These are phyloP conservation scores for Nitzschia sp. DNA, from an alignment of 108 stramenopile species.

Conservation along the genomic window DNA sequence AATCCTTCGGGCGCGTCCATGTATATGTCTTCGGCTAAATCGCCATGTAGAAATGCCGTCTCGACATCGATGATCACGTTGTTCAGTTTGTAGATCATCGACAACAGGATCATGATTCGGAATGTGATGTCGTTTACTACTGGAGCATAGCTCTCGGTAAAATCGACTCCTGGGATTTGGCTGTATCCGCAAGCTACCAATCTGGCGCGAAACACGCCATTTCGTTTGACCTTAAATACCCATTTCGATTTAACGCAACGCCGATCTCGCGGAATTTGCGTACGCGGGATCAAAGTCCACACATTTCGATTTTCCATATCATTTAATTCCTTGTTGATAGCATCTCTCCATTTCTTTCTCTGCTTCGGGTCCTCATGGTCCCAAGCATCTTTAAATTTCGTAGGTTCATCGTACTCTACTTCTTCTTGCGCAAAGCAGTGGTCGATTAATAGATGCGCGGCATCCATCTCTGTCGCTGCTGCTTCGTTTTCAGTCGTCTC, in stretches of 20 bases:
- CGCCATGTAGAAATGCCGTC: too few relatives aligned
- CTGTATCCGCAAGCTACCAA: too few relatives aligned
- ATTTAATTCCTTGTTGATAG: constrained; percentile 13
- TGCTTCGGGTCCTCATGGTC: not conserved
- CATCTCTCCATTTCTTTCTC: not conserved
- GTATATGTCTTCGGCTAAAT: too few relatives aligned
- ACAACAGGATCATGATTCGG: not conserved
- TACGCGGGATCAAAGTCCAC: not conserved
- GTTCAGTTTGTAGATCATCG: not conserved
- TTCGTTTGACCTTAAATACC: constrained; percentile 1
- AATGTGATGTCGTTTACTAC: not conserved
- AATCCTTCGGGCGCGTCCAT: constrained; percentile 20
- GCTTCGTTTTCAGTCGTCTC: too few relatives aligned
- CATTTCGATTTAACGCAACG: constrained; percentile 3
- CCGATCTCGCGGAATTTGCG: not conserved
- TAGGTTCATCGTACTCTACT: not conserved
- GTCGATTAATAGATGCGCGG: too few relatives aligned
- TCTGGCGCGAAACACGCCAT: constrained; percentile 4
- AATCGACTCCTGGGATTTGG: constrained; percentile 5
- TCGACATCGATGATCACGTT: not conserved
- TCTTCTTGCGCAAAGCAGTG: too few relatives aligned
- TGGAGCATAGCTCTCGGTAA: not conserved
- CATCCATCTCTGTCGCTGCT: too few relatives aligned
- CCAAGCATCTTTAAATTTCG: not conserved
- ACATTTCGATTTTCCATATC: not conserved